Conservation (phyloP, 2,329 filamentous ascomycete species). For the Venturia pyrina region DNA sequence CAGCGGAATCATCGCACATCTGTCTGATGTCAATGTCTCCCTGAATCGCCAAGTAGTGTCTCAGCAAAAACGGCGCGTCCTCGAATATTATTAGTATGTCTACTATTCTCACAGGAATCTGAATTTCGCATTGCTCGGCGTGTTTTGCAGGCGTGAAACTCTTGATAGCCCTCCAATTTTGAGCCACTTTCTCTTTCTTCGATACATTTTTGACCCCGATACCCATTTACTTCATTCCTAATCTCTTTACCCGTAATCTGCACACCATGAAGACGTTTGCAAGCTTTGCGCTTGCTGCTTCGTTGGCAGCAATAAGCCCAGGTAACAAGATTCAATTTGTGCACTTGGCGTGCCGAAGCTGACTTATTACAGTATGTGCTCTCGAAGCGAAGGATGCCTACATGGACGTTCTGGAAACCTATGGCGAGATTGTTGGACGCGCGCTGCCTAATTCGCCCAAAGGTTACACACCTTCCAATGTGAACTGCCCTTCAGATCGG, state of each 20-base stretch:
- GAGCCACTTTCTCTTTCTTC: neutral
- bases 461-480: constrained; percentile 60
- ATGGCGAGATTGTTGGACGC: neutral
- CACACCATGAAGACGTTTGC: neutral
- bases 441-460: constrained; percentile 7
- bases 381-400: neutral
- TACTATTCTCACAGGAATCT: too few relatives aligned
- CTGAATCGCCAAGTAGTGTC: neutral
- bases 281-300: neutral
- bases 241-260: neutral
- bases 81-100: too few relatives aligned
- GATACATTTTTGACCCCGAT: too few relatives aligned
- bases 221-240: too few relatives aligned
- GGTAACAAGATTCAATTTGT: neutral
- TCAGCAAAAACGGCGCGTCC: too few relatives aligned
- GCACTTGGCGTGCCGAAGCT: neutral
- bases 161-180: neutral
- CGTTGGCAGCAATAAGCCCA: neutral
- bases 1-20: neutral
- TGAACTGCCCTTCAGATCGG: constrained; percentile 57
- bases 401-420: neutral
- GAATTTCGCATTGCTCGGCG: neutral
- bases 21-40: neutral
- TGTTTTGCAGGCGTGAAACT: neutral
- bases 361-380: neutral